phyloP scores from a whole-genome alignment of 2,329 filamentous ascomycete species.

The Coleophoma cylindrospora region DNA sequence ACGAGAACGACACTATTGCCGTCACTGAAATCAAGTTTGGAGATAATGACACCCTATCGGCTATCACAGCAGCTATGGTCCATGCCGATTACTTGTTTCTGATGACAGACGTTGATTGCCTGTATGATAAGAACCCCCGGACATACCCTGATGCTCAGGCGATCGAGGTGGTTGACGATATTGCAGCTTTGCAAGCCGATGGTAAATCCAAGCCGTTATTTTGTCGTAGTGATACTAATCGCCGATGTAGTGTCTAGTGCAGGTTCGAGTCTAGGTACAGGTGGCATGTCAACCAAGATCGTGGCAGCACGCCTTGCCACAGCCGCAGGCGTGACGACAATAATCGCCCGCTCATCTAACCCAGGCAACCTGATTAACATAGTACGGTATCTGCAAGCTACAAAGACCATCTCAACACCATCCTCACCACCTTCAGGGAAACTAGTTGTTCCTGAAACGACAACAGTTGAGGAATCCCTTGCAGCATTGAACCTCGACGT shows the following conservation, averaged over 20 bases:
- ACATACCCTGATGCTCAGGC: slow-evolving; percentile 78
- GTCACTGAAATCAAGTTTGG: slow-evolving; percentile 99
- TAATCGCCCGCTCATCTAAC: slow-evolving; percentile 91
- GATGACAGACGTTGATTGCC: slow-evolving; percentile 97
- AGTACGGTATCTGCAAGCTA: slow-evolving; percentile 70
- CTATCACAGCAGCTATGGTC: slow-evolving; percentile 95
- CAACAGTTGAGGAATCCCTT: slow-evolving; percentile 13
- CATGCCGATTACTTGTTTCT: slow-evolving; percentile 95
- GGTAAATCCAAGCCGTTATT: slow-evolving; percentile 35
- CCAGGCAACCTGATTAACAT: slow-evolving; percentile 89
- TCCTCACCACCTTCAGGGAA: slow-evolving; percentile 14
- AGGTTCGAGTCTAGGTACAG: slow-evolving; percentile 84
- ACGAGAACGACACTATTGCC: slow-evolving; percentile 95
- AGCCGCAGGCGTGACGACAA: slow-evolving; percentile 88
- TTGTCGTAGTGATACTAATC: slow-evolving; percentile 5
- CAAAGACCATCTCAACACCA: slow-evolving; percentile 31
- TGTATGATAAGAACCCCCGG: slow-evolving; percentile 94
- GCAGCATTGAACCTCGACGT: slow-evolving; percentile 33
- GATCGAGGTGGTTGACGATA: slow-evolving; percentile 91
- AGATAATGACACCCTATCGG: slow-evolving; percentile 95
- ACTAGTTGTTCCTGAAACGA: slow-evolving; percentile 5
- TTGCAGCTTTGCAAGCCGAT: slow-evolving; percentile 75
- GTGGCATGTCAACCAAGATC: slow-evolving; percentile 97
- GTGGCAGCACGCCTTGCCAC: slow-evolving; percentile 88
- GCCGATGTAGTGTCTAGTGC: slow-evolving; percentile 67